Conservation (phyloP, 2,329 filamentous ascomycete genomes). For the Talaromyces piceae region DNA sequence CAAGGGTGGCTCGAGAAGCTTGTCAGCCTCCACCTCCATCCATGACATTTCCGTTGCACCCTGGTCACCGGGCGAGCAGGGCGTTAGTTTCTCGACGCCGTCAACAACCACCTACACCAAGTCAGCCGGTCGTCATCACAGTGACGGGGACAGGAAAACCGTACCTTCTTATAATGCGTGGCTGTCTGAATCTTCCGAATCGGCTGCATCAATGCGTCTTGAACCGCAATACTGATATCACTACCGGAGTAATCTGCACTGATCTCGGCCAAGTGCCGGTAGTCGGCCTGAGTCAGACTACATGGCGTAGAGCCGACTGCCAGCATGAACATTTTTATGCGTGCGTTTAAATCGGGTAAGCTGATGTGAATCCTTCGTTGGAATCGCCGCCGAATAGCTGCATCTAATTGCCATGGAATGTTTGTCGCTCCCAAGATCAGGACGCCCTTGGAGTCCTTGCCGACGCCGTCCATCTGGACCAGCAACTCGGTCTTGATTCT, state of each 20-base stretch:
- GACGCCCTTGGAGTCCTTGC: conserved; percentile 88
- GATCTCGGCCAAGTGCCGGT: conserved; percentile 66
- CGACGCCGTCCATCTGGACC: conserved; percentile 98
- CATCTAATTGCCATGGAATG: conserved; percentile 97
- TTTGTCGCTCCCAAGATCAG: conserved; percentile 94
- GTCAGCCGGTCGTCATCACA: not conserved
- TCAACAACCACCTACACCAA: conserved; percentile 60
- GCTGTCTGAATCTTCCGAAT: conserved; percentile 94
- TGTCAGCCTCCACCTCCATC: conserved; percentile 75
- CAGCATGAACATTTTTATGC: conserved; percentile 92
- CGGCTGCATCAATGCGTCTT: conserved; percentile 95
- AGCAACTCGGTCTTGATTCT: conserved; percentile 98
- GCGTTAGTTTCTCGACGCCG: conserved; percentile 56
- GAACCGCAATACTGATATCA: conserved; percentile 92
- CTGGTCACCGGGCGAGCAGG: conserved; percentile 84
- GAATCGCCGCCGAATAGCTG: conserved; percentile 91
- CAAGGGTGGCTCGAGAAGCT: conserved; percentile 78
- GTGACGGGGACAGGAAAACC: conserved; percentile 7
- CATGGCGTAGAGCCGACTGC: conserved; percentile 91
- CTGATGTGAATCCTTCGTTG: conserved; percentile 94
- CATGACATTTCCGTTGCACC: conserved; percentile 90
- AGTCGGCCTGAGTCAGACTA: conserved; percentile 70
- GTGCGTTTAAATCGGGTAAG: conserved; percentile 75
- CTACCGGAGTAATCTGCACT: conserved; percentile 93
- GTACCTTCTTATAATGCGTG: conserved; percentile 92